These are phyloP conservation scores for Barbatosphaeria neglecta DNA, from an alignment of 495 filamentous ascomycete species.

Conservation along the genomic window DNA sequence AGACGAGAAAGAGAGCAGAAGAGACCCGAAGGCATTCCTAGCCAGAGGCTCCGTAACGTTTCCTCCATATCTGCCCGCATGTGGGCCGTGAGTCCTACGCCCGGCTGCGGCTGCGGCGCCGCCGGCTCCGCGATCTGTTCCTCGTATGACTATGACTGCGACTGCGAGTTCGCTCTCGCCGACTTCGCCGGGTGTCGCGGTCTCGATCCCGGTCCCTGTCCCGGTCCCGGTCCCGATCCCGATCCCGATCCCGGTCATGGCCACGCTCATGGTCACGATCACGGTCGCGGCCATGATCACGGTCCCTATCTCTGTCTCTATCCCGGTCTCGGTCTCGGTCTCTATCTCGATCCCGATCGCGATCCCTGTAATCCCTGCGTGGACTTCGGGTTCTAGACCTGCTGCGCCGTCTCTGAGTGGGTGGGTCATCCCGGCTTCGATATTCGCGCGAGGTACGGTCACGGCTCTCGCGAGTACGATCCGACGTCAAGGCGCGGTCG, in stretches of 20 bases:
- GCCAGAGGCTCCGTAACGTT: too few relatives aligned
- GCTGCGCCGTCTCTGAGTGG: slow-evolving; percentile 2
- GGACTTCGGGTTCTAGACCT: not conserved
- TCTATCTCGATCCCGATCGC: slow-evolving; percentile 26
- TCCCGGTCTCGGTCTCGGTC: slow-evolving; percentile 14
- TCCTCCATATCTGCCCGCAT: too few relatives aligned
- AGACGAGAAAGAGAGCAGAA: too few relatives aligned
- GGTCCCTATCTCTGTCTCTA: slow-evolving; percentile 27
- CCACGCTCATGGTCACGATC: slow-evolving; percentile 3
- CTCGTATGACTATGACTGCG: slow-evolving; percentile 6
- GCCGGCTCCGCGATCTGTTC: slow-evolving; percentile 5
- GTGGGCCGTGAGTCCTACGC: not conserved
- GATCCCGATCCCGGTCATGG: slow-evolving; percentile 9
- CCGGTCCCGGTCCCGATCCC: slow-evolving; percentile 10
- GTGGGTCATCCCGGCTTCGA: slow-evolving; percentile 12
- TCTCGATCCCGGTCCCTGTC: slow-evolving; percentile 5
- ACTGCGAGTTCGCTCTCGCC: slow-evolving; percentile 11
- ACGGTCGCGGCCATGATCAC: slow-evolving; percentile 6
- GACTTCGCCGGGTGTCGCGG: slow-evolving; percentile 18
- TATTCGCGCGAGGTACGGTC: slow-evolving; percentile 4
- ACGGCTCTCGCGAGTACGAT: slow-evolving; percentile 5
- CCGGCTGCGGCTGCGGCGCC: not conserved
- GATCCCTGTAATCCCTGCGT: slow-evolving; percentile 11
- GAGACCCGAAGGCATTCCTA: too few relatives aligned
- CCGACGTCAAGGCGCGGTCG: slow-evolving; percentile 1